Base-by-base conservation (phyloP, 441 rosid species). In the Jatropha podagrica region DNA sequence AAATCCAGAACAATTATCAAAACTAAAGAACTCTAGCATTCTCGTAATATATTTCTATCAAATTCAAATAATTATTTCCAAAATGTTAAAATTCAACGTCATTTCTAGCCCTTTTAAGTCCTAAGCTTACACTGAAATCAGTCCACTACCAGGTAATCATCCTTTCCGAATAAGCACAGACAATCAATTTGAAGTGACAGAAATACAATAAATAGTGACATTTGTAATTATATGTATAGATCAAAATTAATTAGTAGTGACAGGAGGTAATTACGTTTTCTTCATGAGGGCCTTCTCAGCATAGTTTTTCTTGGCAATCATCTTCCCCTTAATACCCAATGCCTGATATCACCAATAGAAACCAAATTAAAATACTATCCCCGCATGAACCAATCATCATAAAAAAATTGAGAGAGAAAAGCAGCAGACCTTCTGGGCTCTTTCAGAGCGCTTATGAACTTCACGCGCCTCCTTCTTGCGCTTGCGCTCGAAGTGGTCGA, bases 201-300 rank as follows among this genome's bases (percentile, higher is more conserved):
- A 60, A 12, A 32, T 32, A 32, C 32, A 32, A 32, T 32, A 32
- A 32, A 32, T 32, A 32, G 2, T 32, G 2, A 32, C 32, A 32
- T 32, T 32, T 32, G 32, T 2, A 1, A 1, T 32, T 32, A 32
- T 32, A 32, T 32, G 32, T 32, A 32, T 32, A 32, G 32, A 1
- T 32, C 32, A 32, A 1, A 32, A 32, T 32, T 32, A 20, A 27
- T 56, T 3, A 32, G 12, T 18, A 27, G 40, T 41, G 61, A 41
- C 66, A 10, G 0, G 66, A 70, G 73, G 3, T 12, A 80, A 96
- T 85, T 20, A 90, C 98, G 99, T 95, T 82, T 86, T 96, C 87
- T 93, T 96, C 99, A 96, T 87, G 76, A 85, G 95, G 60, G 92
- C 99, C 87, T 96, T 93, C 86, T 93, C 97, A 44, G 91, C 84